These are phyloP conservation scores for Trametes cubensis DNA, from an alignment of 768 basidiomycete species.

Conservation along the genomic window DNA sequence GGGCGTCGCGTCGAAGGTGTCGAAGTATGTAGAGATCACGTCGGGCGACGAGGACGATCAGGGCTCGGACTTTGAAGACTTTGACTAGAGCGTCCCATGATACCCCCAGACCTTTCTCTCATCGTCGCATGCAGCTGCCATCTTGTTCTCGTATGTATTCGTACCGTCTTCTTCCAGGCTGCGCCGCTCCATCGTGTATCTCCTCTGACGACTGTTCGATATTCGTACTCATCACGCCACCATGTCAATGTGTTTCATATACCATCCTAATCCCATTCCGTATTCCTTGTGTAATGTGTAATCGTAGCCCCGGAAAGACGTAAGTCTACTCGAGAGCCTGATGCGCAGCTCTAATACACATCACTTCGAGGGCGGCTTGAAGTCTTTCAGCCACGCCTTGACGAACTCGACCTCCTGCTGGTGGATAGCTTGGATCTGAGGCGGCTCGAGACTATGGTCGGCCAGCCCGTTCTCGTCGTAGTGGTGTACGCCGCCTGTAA, in stretches of 20 bases:
- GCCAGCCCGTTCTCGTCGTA: constrained; percentile 75
- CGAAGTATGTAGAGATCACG: constrained; percentile 46
- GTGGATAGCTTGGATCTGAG: constrained; percentile 79
- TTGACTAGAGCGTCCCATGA: constrained; percentile 21
- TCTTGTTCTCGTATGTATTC: constrained; percentile 11
- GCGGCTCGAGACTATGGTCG: constrained; percentile 66
- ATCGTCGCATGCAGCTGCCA: background rate
- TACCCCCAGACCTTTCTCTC: background rate
- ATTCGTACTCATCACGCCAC: constrained; percentile 12
- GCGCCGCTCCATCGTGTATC: constrained; percentile 2
- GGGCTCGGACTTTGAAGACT: constrained; percentile 36
- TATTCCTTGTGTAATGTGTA: background rate
- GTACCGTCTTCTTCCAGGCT: background rate
- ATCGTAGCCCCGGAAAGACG: background rate
- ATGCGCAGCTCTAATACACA: background rate
- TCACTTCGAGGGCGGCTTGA: constrained; percentile 12
- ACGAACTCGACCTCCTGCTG: constrained; percentile 80
- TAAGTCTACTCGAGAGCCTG: too few species aligned
- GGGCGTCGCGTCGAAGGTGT: constrained; percentile 53
- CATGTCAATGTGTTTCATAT: constrained; percentile 11
- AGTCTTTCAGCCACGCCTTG: constrained; percentile 64
- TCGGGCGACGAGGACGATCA: constrained; percentile 45
- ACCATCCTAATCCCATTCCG: constrained; percentile 1
- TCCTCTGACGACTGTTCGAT: constrained; percentile 12
- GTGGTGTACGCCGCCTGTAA: constrained; percentile 56